Evolutionary conservation across 2,329 filamentous ascomycete species (phyloP), one percentile per base, ranked within the genome.

Genomic region (Tympanopsis confertula): DNA sequence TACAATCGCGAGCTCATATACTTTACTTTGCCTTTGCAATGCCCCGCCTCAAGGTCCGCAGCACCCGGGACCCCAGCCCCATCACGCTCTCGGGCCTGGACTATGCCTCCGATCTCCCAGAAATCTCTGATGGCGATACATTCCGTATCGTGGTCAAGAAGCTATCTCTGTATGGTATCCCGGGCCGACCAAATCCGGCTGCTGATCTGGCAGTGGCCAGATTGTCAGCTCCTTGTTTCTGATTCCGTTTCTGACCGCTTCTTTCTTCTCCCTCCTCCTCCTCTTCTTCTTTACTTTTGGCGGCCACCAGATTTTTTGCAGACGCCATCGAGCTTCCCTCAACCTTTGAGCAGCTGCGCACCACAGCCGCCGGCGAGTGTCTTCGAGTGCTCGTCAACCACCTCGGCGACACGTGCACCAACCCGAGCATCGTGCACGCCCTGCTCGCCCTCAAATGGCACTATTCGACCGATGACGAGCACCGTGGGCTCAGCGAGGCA

Each of bases 391-490:
- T 88, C 39, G 76, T 84, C 35, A 69, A 75, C 29, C 73, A 86
- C 51, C 65, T 88, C 20, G 69, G 68, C 38, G 54, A 66, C 17
- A 68, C 68, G 15, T 78, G 79, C 48, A 75, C 74, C 40, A 82
- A 87, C 52, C 76, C 73, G 4, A 74, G 73, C 42, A 72, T 85
- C 39, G 78, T 87, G 33, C 82, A 81, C 50, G 81, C 82, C 36
- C 61, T 88, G 20, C 61, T 88, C 36, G 82, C 81, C 1, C 63
- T 87, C 20, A 83, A 82, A 51, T 85, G 80, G 66, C 82, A 88
- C 50, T 89, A 78, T 49, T 63, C 81, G 42, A 63, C 71, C 18
- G 68, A 73, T 12, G 62, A 68, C 22, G 79, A 82, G 43, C 65
- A 82, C 41, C 73, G 74, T 41, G 76, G 77, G 3, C 59, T 88